These are phyloP conservation scores for Caloboletus firmus DNA, from an alignment of 1,284 basidiomycete species.

Conservation along the genomic window DNA sequence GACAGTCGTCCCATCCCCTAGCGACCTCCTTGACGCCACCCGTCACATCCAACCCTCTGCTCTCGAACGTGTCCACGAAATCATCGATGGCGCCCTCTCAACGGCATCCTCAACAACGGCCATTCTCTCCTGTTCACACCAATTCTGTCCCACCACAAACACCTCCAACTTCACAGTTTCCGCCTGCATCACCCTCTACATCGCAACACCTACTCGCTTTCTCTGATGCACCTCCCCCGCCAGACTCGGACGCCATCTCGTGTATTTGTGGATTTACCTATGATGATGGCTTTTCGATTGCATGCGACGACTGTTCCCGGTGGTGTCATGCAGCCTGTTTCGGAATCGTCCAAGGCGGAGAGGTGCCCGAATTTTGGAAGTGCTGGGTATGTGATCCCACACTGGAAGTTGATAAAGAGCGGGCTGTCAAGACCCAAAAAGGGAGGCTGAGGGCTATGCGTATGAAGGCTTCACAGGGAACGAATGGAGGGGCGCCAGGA, in stretches of 20 bases:
- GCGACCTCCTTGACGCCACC: conserved; percentile 21
- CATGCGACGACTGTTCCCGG: conserved; percentile 84
- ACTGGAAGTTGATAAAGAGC: conserved; percentile 43
- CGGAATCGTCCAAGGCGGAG: conserved; percentile 59
- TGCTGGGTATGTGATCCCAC: conserved; percentile 63
- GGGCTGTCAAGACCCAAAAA: conserved; percentile 48
- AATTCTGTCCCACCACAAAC: conserved; percentile 16
- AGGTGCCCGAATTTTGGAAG: conserved; percentile 74
- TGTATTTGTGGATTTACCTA: conserved; percentile 75
- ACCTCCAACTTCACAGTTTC: conserved; percentile 14
- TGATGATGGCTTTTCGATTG: conserved; percentile 92
- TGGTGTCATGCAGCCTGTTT: conserved; percentile 95
- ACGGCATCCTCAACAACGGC: conserved; percentile 20
- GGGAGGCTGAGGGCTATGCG: conserved; percentile 30
- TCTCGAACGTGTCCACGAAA: conserved; percentile 14
- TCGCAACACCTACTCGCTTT: conserved; percentile 22
- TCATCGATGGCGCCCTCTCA: conserved; percentile 12
- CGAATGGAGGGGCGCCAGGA: conserved; percentile 22
- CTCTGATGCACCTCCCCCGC: conserved; percentile 21
- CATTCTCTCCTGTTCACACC: conserved; percentile 22
- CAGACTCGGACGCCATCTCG: conserved; percentile 50
- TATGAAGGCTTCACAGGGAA: conserved; percentile 27
- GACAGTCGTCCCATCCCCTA: conserved; percentile 18
- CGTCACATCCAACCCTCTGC: conserved; percentile 2
- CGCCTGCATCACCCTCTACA: conserved; percentile 23